Base-by-base conservation (phyloP, 768 basidiomycete genomes). In the Boletus sp. region DNA sequence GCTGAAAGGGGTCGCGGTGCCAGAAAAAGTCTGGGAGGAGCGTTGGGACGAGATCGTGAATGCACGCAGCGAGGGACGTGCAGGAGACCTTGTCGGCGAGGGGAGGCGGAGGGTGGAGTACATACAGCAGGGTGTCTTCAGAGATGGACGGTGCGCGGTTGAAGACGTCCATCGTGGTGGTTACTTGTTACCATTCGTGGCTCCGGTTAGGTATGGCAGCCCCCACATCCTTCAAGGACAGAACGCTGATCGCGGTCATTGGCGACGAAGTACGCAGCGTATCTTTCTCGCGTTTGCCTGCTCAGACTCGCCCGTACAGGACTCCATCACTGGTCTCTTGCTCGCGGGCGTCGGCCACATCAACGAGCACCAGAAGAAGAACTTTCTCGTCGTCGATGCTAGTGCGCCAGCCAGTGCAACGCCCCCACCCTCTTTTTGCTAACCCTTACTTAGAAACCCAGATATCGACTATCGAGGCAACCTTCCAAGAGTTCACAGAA, bases 291-390 rank as follows among this genome's bases (percentile, higher is more conserved):
- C 55, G 44, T 28, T 17, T 11, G 48, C 41, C 17, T 37, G 56
- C 62, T 67, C 41, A 65, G 47, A 50, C 54, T 20, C 4, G 45
- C 12, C 47, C 3, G 30, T 53, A 24, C 67, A 99, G 96, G 97
- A 99, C 77, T 93, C 96, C 4, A 92, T 98, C 59, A 98, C 97
- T 0, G 97, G 97, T 41, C 81, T 98, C 15, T 82, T 99, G 41
- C 81, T 99, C 47, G 97, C 97, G 7, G 97, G 97, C 36, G 83
- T 98, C 46, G 97, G 97, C 1, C 90, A 99, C 72, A 80, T 98
- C 60, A 87, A 89, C 64, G 85, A 90, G 56, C 82, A 89, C 44
- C 92, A 94, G 77, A 92, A 90, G 81, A 97, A 97, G 88, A 99
- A 98, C 77, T 98, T 99, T 73, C 78, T 98, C 46, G 85, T 98